Evolutionary conservation across 805 yeast species (phyloP).

Genomic region (Candida nanaspora): DNA sequence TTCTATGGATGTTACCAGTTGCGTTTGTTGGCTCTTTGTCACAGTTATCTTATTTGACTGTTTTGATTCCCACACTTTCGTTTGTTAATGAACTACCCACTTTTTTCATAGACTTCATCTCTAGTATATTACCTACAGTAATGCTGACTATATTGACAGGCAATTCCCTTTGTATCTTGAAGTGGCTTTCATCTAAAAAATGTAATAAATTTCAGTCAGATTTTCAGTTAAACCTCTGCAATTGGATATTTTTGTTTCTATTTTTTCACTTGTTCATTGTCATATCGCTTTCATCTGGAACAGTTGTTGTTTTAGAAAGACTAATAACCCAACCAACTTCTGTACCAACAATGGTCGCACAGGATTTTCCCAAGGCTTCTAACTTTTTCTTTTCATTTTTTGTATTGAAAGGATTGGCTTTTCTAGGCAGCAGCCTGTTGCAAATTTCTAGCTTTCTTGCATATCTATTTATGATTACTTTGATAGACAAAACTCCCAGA

Average conservation of each 20-base stretch:
- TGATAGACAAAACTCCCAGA: conserved; percentile 56
- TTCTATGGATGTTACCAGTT: conserved; percentile 74
- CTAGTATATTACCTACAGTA: conserved; percentile 63
- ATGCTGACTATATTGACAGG: conserved; percentile 58
- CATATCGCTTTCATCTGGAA: conserved; percentile 77
- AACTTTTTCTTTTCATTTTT: conserved; percentile 79
- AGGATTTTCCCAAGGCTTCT: conserved; percentile 78
- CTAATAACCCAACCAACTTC: conserved; percentile 64
- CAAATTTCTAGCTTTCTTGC: conserved; percentile 42
- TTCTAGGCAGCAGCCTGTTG: conserved; percentile 65
- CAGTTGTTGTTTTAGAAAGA: conserved; percentile 54
- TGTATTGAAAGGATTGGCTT: conserved; percentile 65
- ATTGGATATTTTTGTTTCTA: conserved; percentile 70
- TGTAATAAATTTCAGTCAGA: conserved; percentile 57
- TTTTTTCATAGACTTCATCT: conserved; percentile 42
- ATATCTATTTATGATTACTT: conserved; percentile 20
- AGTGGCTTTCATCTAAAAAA: conserved; percentile 45
- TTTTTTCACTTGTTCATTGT: conserved; percentile 81
- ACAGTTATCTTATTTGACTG: conserved; percentile 60
- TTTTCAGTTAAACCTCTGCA: conserved; percentile 64
- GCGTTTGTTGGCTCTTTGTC: conserved; percentile 72
- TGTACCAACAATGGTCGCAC: conserved; percentile 64
- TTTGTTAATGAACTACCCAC: conserved; percentile 53
- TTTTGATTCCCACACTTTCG: conserved; percentile 50
- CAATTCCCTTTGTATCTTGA: conserved; percentile 50